These are phyloP conservation scores for Blepharisma japonicum DNA, from an alignment of 73 alveolate species.

Conservation along the genomic window DNA sequence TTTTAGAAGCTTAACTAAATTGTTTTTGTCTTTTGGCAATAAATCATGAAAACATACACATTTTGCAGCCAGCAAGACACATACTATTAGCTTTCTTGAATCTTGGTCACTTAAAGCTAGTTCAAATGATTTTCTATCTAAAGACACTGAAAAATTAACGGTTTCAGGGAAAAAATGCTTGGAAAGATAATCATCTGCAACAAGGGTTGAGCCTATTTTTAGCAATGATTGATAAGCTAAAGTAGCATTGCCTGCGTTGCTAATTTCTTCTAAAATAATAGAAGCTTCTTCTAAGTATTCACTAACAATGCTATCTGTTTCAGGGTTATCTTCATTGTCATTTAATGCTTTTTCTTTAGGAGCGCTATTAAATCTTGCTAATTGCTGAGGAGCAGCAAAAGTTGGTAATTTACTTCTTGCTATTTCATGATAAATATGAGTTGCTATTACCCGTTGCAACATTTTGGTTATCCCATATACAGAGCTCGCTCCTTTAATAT, in stretches of 20 bases:
- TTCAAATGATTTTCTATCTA: neutral
- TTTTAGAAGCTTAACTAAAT: conserved; percentile 12
- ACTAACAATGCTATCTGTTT: too few relatives aligned
- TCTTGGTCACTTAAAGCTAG: neutral
- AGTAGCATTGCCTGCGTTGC: too few relatives aligned
- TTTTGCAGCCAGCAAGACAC: neutral
- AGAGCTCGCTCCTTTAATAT: neutral
- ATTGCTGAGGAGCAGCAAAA: too few relatives aligned
- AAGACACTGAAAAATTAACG: conserved; percentile 36
- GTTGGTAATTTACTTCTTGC: too few relatives aligned
- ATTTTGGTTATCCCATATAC: neutral
- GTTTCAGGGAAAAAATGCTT: neutral
- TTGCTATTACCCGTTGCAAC: neutral
- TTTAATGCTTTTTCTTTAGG: too few relatives aligned
- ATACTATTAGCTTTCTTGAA: neutral
- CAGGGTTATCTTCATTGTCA: too few relatives aligned
- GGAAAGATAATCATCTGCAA: too few relatives aligned
- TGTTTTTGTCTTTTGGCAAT: conserved; percentile 16
- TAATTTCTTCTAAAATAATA: too few relatives aligned
- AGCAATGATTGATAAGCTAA: too few relatives aligned
- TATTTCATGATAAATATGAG: neutral
- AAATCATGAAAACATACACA: conserved; percentile 14
- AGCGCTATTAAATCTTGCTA: too few relatives aligned
- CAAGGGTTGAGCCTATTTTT: too few relatives aligned
- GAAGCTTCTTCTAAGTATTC: too few relatives aligned